Conservation (phyloP, 2,329 filamentous ascomycete genomes). For the Triangularia verruculosa region DNA sequence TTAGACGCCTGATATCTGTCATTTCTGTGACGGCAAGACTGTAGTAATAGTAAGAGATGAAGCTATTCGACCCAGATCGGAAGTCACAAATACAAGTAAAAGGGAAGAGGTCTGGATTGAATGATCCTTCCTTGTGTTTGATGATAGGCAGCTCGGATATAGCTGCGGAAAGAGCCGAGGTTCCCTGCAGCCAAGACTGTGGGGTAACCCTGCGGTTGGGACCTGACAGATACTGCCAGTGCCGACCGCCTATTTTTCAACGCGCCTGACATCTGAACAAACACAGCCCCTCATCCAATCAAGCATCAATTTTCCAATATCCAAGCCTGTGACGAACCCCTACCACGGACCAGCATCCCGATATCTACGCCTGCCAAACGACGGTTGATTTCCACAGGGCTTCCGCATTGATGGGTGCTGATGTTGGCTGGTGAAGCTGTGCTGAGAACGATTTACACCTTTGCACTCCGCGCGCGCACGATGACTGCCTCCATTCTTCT, state of each 20-base stretch:
- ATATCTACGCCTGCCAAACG: not conserved
- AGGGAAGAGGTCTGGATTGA: not conserved
- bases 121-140: not conserved
- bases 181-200: constrained; percentile 2
- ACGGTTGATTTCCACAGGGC: not conserved
- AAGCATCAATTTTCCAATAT: not conserved
- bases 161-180: constrained; percentile 9
- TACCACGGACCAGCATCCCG: not conserved
- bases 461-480: not conserved
- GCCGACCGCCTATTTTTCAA: not conserved
- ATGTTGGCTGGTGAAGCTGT: not conserved
- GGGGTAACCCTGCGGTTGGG: constrained; percentile 4
- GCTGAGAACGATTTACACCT: not conserved
- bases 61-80: too few species aligned
- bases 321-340: not conserved
- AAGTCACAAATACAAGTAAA: not conserved
- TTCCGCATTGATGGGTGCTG: not conserved
- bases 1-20: constrained; percentile 44
- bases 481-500: constrained; percentile 16
- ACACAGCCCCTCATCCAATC: not conserved
- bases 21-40: constrained; percentile 28
- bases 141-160: not conserved
- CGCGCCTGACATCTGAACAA: not conserved
- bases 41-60: too few species aligned
- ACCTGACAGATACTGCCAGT: not conserved